Conservation (phyloP, 345 rosid species). For the Linum tenue region DNA sequence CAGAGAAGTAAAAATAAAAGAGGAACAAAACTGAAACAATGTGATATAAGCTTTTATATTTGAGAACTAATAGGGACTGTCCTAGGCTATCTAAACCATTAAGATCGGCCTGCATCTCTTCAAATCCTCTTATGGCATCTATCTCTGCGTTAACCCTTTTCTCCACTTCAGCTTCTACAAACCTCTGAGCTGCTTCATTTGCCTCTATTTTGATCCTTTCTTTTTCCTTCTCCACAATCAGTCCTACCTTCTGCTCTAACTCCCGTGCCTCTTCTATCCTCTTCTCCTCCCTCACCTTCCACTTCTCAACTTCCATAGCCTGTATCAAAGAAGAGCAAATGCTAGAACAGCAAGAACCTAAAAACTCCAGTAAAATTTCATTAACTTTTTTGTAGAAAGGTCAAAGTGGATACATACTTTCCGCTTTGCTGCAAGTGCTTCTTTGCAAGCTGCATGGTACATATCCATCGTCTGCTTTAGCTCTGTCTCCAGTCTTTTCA, state of each 20-base stretch:
- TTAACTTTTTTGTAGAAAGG: too few species aligned
- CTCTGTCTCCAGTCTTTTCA: not conserved
- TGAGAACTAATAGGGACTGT: constrained; percentile 1
- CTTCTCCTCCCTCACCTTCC: constrained; percentile 16
- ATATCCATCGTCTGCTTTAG: constrained; percentile 18
- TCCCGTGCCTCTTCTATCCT: not conserved
- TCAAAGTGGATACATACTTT: constrained; percentile 2
- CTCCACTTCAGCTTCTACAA: constrained; percentile 11
- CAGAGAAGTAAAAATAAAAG: constrained; percentile 14
- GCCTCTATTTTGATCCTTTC: not conserved
- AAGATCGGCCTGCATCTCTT: not conserved
- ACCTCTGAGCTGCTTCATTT: constrained; percentile 6
- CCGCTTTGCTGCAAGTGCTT: constrained; percentile 16
- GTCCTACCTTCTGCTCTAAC: not conserved
- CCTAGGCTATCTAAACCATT: constrained; percentile 10
- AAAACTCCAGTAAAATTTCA: too few species aligned
- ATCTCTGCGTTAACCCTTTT: constrained; percentile 12
- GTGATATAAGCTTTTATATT: constrained; percentile 16
- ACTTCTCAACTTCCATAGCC: constrained; percentile 15
- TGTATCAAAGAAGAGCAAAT: not conserved
- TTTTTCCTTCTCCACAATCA: not conserved
- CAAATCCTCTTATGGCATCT: not conserved
- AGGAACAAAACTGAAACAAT: constrained; percentile 15
- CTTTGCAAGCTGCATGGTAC: constrained; percentile 21
- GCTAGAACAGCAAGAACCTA: too few species aligned